phyloP scores from a whole-genome alignment of 2,329 filamentous ascomycete genomes.

The Hymenoscyphus salicellus region DNA sequence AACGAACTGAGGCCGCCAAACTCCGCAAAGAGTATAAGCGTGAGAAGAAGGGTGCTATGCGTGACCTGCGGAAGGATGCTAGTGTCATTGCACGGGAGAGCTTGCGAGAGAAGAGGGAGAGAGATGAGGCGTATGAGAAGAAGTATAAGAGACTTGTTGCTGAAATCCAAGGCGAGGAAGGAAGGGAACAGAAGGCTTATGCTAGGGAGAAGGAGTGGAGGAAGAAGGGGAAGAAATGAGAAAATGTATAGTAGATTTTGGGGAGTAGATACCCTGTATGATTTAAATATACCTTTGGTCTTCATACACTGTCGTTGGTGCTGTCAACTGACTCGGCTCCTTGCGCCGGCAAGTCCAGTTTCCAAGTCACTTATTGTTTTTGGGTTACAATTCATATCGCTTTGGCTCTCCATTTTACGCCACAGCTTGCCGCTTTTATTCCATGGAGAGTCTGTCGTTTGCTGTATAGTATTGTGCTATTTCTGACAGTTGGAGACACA shows the following conservation, averaged over 20 bases:
- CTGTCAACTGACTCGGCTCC: too few species aligned
- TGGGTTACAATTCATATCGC: too few species aligned
- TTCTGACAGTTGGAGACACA: too few species aligned
- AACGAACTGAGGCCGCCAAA: slow-evolving; percentile 80
- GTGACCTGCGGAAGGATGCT: slow-evolving; percentile 91
- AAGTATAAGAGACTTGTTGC: slow-evolving; percentile 90
- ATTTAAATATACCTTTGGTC: neutral
- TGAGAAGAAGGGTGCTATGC: slow-evolving; percentile 90
- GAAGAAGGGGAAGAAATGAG: slow-evolving; percentile 59
- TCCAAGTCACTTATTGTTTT: too few species aligned
- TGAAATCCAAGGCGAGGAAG: slow-evolving; percentile 94
- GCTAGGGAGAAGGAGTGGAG: slow-evolving; percentile 78
- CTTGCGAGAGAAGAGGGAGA: slow-evolving; percentile 86
- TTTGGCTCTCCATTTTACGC: too few species aligned
- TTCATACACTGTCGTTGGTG: neutral
- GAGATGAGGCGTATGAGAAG: slow-evolving; percentile 90
- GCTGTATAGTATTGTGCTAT: too few species aligned
- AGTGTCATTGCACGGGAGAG: slow-evolving; percentile 91
- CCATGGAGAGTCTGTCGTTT: too few species aligned
- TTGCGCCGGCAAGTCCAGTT: too few species aligned
- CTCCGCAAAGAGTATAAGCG: slow-evolving; percentile 89
- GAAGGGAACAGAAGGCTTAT: slow-evolving; percentile 80
- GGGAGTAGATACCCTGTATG: slow-evolving; percentile 5
- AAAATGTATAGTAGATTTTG: neutral
- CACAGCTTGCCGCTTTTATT: too few species aligned